phyloP scores from a whole-genome alignment of 1,139 yeast genomes.

The Lodderomyces theae region DNA sequence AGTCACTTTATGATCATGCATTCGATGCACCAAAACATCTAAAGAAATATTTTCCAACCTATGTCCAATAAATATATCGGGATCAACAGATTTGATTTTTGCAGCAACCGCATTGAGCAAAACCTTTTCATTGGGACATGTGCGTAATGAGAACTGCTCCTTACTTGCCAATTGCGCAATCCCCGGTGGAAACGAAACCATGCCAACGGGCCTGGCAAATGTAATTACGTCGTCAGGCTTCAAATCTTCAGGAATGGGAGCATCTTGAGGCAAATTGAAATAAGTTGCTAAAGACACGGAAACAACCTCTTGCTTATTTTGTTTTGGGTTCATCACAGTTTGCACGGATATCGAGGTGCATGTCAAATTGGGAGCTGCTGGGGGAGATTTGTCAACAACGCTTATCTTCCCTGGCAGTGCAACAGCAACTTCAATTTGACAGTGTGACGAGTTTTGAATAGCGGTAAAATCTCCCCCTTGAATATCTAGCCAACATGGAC shows the following conservation, averaged over 20 bases:
- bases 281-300: slow-evolving; percentile 76
- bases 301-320: slow-evolving; percentile 82
- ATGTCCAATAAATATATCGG: slow-evolving; percentile 90
- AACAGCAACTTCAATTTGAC: slow-evolving; percentile 70
- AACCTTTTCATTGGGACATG: slow-evolving; percentile 71
- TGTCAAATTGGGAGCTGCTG: slow-evolving; percentile 61
- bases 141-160: slow-evolving; percentile 46
- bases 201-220: slow-evolving; percentile 70
- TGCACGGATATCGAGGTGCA: slow-evolving; percentile 76
- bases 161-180: slow-evolving; percentile 57
- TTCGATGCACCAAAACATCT: slow-evolving; percentile 78
- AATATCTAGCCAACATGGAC: slow-evolving; percentile 94
- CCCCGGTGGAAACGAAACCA: slow-evolving; percentile 69
- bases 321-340: slow-evolving; percentile 68
- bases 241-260: slow-evolving; percentile 55
- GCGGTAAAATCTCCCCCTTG: slow-evolving; percentile 58
- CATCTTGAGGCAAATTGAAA: slow-evolving; percentile 66
- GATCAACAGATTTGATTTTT: slow-evolving; percentile 69
- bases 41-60: slow-evolving; percentile 74
- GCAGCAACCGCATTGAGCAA: slow-evolving; percentile 73
- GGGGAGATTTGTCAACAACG: slow-evolving; percentile 48
- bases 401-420: slow-evolving; percentile 47
- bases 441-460: slow-evolving; percentile 71
- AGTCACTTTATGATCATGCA: slow-evolving; percentile 67
- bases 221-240: slow-evolving; percentile 62